Evolutionary conservation across 805 yeast species (phyloP).

Genomic region (Yarrowia alimentaria): DNA sequence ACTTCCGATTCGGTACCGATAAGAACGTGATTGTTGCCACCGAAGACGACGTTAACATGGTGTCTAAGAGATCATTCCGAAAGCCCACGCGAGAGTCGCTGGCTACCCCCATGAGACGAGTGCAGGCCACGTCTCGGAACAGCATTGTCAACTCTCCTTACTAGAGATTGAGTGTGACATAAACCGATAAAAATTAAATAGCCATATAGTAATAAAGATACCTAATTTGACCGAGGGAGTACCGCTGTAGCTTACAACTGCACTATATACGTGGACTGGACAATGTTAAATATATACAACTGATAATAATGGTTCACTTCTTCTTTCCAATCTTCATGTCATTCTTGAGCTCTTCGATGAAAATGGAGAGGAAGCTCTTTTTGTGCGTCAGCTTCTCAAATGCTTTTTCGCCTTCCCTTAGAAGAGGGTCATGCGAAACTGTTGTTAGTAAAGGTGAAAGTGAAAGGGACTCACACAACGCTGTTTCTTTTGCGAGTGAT

Average conservation of each 20-base stretch:
- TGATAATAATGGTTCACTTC: too few species aligned
- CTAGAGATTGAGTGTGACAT: background rate
- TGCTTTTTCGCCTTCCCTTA: conserved; percentile 22
- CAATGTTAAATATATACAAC: background rate
- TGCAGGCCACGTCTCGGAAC: background rate
- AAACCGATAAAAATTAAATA: background rate
- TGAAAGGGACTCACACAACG: background rate
- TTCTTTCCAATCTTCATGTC: conserved; percentile 22
- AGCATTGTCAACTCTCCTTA: conserved; percentile 9
- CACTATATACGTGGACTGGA: background rate
- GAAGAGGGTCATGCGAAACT: conserved; percentile 24
- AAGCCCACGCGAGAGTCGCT: conserved; percentile 53
- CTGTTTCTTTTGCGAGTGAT: too few species aligned
- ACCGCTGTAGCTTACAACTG: too few species aligned
- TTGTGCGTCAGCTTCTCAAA: conserved; percentile 17
- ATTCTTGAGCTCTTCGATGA: conserved; percentile 24
- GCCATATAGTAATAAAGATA: background rate
- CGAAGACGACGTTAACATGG: conserved; percentile 73
- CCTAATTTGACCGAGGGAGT: too few species aligned
- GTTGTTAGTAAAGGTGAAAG: conserved; percentile 5
- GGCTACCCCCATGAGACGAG: conserved; percentile 33
- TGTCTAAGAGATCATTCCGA: conserved; percentile 57
- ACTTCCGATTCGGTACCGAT: conserved; percentile 72
- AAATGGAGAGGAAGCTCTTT: conserved; percentile 18
- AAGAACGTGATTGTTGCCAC: conserved; percentile 69